These are phyloP conservation scores for Apocynum venetum DNA, from an alignment of 257 asterid genomes.

Conservation along the genomic window DNA sequence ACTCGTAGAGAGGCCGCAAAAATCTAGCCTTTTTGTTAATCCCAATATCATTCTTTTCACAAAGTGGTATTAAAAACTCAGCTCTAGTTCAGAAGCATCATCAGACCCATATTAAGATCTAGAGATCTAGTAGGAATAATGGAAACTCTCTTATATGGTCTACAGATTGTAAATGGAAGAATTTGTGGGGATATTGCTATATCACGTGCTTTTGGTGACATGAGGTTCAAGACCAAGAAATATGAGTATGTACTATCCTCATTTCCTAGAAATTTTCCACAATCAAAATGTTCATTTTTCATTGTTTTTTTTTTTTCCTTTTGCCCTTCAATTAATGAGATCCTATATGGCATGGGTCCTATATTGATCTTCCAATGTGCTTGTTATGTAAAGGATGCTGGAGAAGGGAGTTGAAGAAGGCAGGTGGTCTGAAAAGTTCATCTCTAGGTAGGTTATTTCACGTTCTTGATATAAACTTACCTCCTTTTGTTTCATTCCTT, in stretches of 20 bases:
- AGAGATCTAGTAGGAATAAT: not conserved
- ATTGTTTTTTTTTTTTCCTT: not conserved
- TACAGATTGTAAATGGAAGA: slow-evolving; percentile 80
- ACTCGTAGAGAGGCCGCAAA: not conserved
- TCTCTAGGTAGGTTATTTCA: slow-evolving; percentile 57
- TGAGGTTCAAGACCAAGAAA: slow-evolving; percentile 80
- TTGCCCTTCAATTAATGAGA: not conserved
- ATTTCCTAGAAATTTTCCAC: slow-evolving; percentile 12
- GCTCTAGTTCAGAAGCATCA: not conserved
- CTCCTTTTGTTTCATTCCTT: not conserved
- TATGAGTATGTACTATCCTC: slow-evolving; percentile 44
- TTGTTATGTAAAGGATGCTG: slow-evolving; percentile 59
- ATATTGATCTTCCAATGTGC: slow-evolving; percentile 2
- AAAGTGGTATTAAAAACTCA: not conserved
- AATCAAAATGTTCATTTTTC: not conserved
- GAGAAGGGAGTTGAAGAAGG: slow-evolving; percentile 82
- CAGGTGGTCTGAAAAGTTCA: slow-evolving; percentile 80
- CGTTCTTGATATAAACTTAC: not conserved
- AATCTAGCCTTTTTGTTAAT: not conserved
- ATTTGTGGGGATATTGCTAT: slow-evolving; percentile 93
- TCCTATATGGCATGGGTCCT: not conserved
- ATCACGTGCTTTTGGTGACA: slow-evolving; percentile 97
- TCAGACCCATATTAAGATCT: too few relatives aligned
- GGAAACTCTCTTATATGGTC: slow-evolving; percentile 6
- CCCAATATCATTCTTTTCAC: not conserved